A percentile compares a stretch with the other conserved stretches of the same genome.
Evolutionary conservation across 1,284 basidiomycete species (phyloP).

Genomic region (Grifola frondosa): DNA sequence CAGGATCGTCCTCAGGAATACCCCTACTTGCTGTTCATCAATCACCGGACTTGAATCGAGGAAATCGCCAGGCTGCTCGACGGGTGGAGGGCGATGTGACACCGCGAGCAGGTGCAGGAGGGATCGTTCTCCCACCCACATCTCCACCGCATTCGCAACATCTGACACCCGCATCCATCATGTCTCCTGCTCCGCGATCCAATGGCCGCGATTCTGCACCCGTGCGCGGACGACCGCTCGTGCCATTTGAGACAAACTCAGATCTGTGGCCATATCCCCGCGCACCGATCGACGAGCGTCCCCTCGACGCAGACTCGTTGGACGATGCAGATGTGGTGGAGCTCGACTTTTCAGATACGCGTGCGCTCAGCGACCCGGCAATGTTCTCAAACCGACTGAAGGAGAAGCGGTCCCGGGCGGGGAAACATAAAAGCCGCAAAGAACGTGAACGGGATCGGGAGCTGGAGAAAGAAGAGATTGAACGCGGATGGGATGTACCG

Average conservation of each 20-base stretch:
- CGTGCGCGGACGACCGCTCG: constrained; percentile 32
- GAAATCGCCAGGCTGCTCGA: constrained; percentile 4
- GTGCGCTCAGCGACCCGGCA: constrained; percentile 61
- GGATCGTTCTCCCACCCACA: constrained; percentile 27
- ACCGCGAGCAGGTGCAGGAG: constrained; percentile 42
- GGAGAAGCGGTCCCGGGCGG: constrained; percentile 32
- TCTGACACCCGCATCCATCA: constrained; percentile 6
- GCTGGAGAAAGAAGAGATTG: constrained; percentile 53
- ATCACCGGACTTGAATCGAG: constrained; percentile 6
- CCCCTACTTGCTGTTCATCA: constrained; percentile 20
- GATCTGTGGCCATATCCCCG: constrained; percentile 68
- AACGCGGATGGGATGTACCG: constrained; percentile 59
- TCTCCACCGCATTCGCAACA: constrained; percentile 18
- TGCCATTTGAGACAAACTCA: constrained; percentile 59
- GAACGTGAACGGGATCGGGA: constrained; percentile 40
- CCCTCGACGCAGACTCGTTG: constrained; percentile 35
- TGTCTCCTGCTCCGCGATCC: constrained; percentile 11
- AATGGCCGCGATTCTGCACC: constrained; percentile 11
- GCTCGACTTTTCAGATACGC: constrained; percentile 68
- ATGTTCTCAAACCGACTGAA: constrained; percentile 42
- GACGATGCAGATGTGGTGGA: constrained; percentile 56
- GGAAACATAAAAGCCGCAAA: constrained; percentile 35
- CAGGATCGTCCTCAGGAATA: constrained; percentile 29
- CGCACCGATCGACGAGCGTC: constrained; percentile 35
- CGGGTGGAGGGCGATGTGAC: constrained; percentile 48